phyloP scores from a whole-genome alignment of 805 yeast genomes.

The Candida krabiensis region DNA sequence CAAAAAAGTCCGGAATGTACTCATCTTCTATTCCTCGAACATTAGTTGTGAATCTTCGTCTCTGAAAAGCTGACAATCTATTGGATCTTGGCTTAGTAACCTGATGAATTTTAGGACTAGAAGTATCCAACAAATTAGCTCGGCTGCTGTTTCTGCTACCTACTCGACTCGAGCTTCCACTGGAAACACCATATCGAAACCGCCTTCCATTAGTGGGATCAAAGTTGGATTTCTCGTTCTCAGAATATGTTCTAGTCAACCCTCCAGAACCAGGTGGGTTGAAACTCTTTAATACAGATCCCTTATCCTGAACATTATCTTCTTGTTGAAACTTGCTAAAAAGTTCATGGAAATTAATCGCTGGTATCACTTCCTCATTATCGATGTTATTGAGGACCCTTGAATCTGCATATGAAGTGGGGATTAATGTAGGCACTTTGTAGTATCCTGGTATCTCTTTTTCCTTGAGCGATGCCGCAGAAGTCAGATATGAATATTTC shows the following conservation, averaged over 20 bases:
- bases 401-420: conserved; percentile 15
- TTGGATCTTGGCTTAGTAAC: not conserved
- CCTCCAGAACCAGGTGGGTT: not conserved
- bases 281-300: not conserved
- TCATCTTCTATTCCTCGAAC: conserved; percentile 65
- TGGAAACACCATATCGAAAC: conserved; percentile 15
- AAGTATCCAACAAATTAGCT: not conserved
- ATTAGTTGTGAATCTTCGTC: not conserved
- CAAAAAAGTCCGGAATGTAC: conserved; percentile 62
- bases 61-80: not conserved
- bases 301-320: not conserved
- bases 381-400: conserved; percentile 26
- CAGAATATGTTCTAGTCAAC: conserved; percentile 60
- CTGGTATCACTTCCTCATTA: conserved; percentile 31
- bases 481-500: conserved; percentile 14
- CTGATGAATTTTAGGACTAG: not conserved
- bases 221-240: conserved; percentile 61
- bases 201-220: conserved; percentile 37
- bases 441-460: conserved; percentile 17
- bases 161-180: not conserved
- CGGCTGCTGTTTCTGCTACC: conserved; percentile 6
- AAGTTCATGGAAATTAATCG: conserved; percentile 22
- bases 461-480: conserved; percentile 9
- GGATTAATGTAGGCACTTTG: conserved; percentile 21
- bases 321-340: conserved; percentile 10